Base-by-base conservation (phyloP, 1,139 yeast species). In the Debaryomyces coudertii region DNA sequence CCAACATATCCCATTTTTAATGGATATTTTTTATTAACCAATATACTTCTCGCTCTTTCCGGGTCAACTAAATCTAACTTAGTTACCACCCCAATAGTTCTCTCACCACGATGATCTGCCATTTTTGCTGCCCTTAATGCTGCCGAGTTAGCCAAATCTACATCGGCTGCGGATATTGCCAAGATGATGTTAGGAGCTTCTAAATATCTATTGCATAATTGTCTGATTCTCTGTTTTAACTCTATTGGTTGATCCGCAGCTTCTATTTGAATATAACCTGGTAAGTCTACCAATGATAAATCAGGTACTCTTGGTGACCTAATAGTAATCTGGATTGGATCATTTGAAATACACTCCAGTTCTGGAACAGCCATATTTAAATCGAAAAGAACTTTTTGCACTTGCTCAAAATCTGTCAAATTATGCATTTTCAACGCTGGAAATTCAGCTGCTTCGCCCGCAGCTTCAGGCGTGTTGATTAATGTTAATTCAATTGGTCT, bases 91-190 rank as follows among this genome's bases (percentile, higher is more conserved):
- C 99, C 99, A 52, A 93, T 86, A 0, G 99, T 93, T 61, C 99
- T 79, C 61, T 89, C 95, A 39, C 99, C 98, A 44, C 84, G 76
- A 12, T 99, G 98, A 61, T 93, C 99, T 0, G 95, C 92, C n/a
- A 77, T 52, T 53, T 92, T 83, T n/a, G 96, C 88, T 0, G 98
- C 97, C 50, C 95, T 76, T 49, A 93, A 78, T 0, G 99, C 98
- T 2, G 97, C 83, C 29, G 97, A 90, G 63, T 93, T 93, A 1
- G 99, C 99, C 61, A 95, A 75, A 72, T 95, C 99, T 2, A 93
- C 99, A 68, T 95, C 98, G 0, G 99, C 99, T 1, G 99, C 93
- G 11, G 96, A 89, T 28, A 95, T 93, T 0, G 99, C 99, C 56
- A 95, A 73, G 36, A 95, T 95, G 46, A 95, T 89, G 61, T 95